Percentiles rank a stretch among this genome's conserved stretches.
phyloP scores from a whole-genome alignment of 2,329 filamentous ascomycete genomes.

The Nemania sp. region DNA sequence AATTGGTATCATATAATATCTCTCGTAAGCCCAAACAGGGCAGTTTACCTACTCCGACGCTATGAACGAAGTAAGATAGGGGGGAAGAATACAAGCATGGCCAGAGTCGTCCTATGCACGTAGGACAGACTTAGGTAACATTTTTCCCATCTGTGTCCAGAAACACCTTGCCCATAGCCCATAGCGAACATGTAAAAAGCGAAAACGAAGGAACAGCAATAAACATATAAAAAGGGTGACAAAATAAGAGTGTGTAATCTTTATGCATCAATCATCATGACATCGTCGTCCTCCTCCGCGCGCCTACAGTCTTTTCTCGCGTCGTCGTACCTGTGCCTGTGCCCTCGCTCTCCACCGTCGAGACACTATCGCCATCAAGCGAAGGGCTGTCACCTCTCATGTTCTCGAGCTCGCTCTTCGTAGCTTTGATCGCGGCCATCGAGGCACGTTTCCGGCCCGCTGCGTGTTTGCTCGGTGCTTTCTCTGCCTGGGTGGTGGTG shows the following conservation, averaged over 20 bases:
- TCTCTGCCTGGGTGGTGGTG: conserved; percentile 35
- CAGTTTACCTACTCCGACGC: conserved; percentile 36
- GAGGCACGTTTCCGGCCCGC: conserved; percentile 47
- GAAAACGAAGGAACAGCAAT: conserved; percentile 8
- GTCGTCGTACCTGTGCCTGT: too few species aligned
- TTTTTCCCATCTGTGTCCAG: conserved; percentile 8
- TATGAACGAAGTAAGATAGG: conserved; percentile 25
- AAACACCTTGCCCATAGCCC: conserved; percentile 17
- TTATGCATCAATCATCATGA: conserved; percentile 44
- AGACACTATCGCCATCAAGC: conserved; percentile 41
- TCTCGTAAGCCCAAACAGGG: conserved; percentile 1
- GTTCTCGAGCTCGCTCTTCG: conserved; percentile 35
- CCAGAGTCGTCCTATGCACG: conserved; percentile 2
- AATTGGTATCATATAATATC: conserved; percentile 25
- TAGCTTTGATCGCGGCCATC: conserved; percentile 45
- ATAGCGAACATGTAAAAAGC: too few species aligned
- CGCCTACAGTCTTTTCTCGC: conserved; percentile 39
- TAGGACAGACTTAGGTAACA: conserved; percentile 14
- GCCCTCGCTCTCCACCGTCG: conserved; percentile 35
- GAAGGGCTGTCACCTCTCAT: conserved; percentile 13
- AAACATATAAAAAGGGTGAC: not conserved
- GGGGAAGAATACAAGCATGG: conserved; percentile 13
- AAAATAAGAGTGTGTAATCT: not conserved
- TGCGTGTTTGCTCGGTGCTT: conserved; percentile 18
- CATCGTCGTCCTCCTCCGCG: conserved; percentile 63